A percentile compares a stretch with the other conserved stretches of the same genome.
Evolutionary conservation across 140 eudicot genomes (phyloP).

Genomic region (Senecio squalidus): DNA sequence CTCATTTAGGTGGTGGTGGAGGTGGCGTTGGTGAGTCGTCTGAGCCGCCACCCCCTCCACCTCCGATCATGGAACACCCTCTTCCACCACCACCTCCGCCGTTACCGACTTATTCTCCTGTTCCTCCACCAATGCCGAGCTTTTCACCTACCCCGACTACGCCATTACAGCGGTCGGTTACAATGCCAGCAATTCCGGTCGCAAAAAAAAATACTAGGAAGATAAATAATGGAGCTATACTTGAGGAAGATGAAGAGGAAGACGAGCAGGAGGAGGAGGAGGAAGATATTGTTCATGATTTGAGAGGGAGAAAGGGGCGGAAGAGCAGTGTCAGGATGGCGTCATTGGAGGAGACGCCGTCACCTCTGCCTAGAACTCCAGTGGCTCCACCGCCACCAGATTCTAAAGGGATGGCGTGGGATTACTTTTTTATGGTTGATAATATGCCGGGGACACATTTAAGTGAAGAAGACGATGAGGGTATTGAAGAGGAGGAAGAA

Average conservation of each 20-base stretch:
- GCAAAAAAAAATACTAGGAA: slow-evolving; percentile 38
- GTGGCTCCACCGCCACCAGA: slow-evolving; percentile 60
- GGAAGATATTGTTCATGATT: slow-evolving; percentile 32
- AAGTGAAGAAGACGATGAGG: slow-evolving; percentile 44
- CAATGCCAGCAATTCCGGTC: slow-evolving; percentile 67
- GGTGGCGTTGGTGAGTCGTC: slow-evolving; percentile 29
- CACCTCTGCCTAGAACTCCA: too few species aligned
- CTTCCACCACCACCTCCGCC: slow-evolving; percentile 93
- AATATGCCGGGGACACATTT: slow-evolving; percentile 34
- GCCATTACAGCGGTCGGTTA: slow-evolving; percentile 62
- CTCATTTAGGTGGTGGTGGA: slow-evolving; percentile 26
- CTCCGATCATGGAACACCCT: slow-evolving; percentile 39
- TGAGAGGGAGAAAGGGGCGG: slow-evolving; percentile 44
- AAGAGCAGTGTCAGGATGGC: slow-evolving; percentile 28
- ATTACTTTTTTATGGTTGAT: slow-evolving; percentile 58
- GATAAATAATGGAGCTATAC: slow-evolving; percentile 38
- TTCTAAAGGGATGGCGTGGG: slow-evolving; percentile 71
- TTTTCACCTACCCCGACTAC: slow-evolving; percentile 61
- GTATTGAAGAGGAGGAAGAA: slow-evolving; percentile 40
- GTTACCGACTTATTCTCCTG: slow-evolving; percentile 43
- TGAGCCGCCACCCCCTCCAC: slow-evolving; percentile 64
- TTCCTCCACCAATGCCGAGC: slow-evolving; percentile 71
- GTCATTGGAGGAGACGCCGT: slow-evolving; percentile 40
- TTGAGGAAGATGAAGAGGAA: slow-evolving; percentile 47
- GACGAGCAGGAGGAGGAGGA: slow-evolving; percentile 58